These are phyloP conservation scores for Pugionium cornutum DNA, from an alignment of 345 rosid genomes.

Conservation along the genomic window DNA sequence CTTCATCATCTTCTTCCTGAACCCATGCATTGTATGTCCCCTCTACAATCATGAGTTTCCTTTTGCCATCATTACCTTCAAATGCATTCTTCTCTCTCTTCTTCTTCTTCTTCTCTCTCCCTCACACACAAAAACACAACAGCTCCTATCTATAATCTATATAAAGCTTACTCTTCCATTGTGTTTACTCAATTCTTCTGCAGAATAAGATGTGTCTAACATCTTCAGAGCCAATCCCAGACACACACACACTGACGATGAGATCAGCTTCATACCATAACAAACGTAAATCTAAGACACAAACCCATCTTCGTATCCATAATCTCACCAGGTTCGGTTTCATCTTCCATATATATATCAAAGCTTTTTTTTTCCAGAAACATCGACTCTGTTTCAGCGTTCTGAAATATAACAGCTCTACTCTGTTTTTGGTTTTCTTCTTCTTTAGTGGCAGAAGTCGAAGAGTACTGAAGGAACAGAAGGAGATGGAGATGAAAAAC, in stretches of 20 bases:
- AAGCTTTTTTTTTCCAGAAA: not conserved
- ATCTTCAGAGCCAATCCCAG: conserved; percentile 34
- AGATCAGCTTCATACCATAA: conserved; percentile 26
- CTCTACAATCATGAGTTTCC: conserved; percentile 67
- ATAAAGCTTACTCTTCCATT: conserved; percentile 9
- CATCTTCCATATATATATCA: not conserved
- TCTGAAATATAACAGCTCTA: not conserved
- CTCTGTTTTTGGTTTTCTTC: conserved; percentile 4
- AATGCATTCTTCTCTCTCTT: conserved; percentile 42
- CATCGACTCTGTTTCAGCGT: conserved; percentile 2
- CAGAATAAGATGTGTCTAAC: conserved; percentile 36
- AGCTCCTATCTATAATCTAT: conserved; percentile 33
- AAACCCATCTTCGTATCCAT: conserved; percentile 12
- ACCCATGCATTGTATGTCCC: conserved; percentile 40
- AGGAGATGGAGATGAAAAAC: conserved; percentile 56
- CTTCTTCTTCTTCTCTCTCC: conserved; percentile 15
- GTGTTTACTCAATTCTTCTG: conserved; percentile 15
- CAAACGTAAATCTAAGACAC: conserved; percentile 23
- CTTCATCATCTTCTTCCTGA: conserved; percentile 44
- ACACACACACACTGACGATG: conserved; percentile 15
- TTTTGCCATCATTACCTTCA: conserved; percentile 61
- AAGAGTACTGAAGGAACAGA: conserved; percentile 37
- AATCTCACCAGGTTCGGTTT: conserved; percentile 30
- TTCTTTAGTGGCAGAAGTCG: conserved; percentile 26
- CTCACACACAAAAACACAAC: not conserved